Evolutionary conservation across 2,329 filamentous ascomycete species (phyloP), one percentile per base, ranked within the genome.

Genomic region (Bretziella fagacearum): DNA sequence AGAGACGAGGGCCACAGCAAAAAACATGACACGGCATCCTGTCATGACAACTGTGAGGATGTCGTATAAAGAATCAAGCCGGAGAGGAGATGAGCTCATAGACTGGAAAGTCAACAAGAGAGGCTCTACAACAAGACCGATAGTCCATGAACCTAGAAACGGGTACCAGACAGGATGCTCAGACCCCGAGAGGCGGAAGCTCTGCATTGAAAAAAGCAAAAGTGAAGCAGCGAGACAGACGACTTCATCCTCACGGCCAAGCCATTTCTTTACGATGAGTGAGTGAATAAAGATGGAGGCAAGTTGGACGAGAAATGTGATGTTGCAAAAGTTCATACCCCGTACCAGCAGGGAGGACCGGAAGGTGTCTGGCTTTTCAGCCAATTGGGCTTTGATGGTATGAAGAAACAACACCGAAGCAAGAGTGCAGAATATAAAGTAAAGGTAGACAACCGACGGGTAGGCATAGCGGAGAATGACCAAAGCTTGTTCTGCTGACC

Each of bases 161-260:
- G 78, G 75, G 53, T 78, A 75, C 67, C 75, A 79, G 7, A 74
- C 65, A 2, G 68, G 65, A 44, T 66, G 63, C 25, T 64, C 57
- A 15, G 64, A 62, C 45, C 74, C 70, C 2, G 65, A 61, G 11
- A 81, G 64, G 17, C 66, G 67, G 33, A 71, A 65, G 50, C 76
- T 62, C 53, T 80, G 66, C 11, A 78, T 67, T 3, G 73, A 70
- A 58, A 79, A 84, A n/a, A 75, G 65, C 23, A 83, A 60, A 39
- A 77, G 65, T 47, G 74, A 79, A 1, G 77, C 72, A 22, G 82
- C 60, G 30, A 72, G 62, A 46, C 75, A 73, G 46, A 83, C 68
- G 51, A 69, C 63, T 32, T 64, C 59, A 53, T 72, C 63, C 44
- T 70, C 66, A 18, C 67, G 62, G 1, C 62, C 60, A 33, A 61